Evolutionary conservation across 2,329 filamentous ascomycete species (phyloP).

Genomic region (Aureobasidium pullulans): DNA sequence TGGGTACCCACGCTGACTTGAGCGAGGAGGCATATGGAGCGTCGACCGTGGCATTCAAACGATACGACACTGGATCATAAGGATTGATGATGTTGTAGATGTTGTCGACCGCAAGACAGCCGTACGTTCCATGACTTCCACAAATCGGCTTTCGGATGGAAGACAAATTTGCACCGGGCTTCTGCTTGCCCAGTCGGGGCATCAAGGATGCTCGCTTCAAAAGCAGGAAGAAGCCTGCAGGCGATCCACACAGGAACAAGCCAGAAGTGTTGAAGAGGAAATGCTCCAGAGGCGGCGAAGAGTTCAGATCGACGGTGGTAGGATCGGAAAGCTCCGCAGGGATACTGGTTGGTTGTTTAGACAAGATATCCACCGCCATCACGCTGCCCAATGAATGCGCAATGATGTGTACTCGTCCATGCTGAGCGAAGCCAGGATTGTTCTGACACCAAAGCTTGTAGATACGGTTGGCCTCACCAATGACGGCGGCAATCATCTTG

Average conservation of each 20-base stretch:
- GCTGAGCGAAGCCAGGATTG: slow-evolving; percentile 71
- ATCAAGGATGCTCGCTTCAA: slow-evolving; percentile 66
- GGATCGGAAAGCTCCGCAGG: slow-evolving; percentile 37
- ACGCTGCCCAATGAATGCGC: slow-evolving; percentile 90
- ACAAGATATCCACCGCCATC: slow-evolving; percentile 89
- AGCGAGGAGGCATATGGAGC: slow-evolving; percentile 68
- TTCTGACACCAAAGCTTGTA: slow-evolving; percentile 92
- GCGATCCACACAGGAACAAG: slow-evolving; percentile 83
- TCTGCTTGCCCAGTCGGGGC: slow-evolving; percentile 67
- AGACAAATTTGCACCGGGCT: slow-evolving; percentile 59
- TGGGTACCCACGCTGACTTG: slow-evolving; percentile 72
- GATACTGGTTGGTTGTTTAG: slow-evolving; percentile 71
- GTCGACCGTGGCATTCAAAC: slow-evolving; percentile 86
- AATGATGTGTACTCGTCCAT: slow-evolving; percentile 82
- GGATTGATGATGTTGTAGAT: slow-evolving; percentile 86
- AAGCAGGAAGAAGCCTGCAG: slow-evolving; percentile 85
- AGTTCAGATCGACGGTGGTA: slow-evolving; percentile 20
- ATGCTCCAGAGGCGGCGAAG: slow-evolving; percentile 33
- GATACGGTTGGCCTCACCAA: slow-evolving; percentile 88
- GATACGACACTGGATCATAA: slow-evolving; percentile 77
- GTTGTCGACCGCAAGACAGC: slow-evolving; percentile 89
- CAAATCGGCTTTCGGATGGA: slow-evolving; percentile 50
- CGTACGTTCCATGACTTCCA: slow-evolving; percentile 74
- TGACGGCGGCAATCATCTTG: slow-evolving; percentile 86
- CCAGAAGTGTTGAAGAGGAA: slow-evolving; percentile 93